phyloP scores from a whole-genome alignment of 2,329 filamentous ascomycete species.

The Aspergillus nomiae region DNA sequence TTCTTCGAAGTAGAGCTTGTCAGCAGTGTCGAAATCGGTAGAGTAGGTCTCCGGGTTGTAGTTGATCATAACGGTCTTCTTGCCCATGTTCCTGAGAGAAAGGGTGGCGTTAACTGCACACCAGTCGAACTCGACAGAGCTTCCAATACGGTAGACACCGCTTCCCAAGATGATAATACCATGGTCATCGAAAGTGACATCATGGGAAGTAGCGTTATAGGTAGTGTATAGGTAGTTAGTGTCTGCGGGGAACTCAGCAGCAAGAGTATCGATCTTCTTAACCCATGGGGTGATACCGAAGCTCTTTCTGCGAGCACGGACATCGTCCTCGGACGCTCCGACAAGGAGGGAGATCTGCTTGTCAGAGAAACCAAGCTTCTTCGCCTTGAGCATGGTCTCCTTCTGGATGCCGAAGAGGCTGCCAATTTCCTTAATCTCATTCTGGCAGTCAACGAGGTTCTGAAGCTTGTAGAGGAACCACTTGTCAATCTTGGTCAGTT shows the following conservation, averaged over 20 bases:
- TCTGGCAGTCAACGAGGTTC: conserved; percentile 91
- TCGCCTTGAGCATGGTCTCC: conserved; percentile 84
- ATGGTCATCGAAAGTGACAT: conserved; percentile 91
- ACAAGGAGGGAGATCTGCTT: conserved; percentile 89
- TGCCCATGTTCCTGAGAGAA: conserved; percentile 79
- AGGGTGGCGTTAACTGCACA: conserved; percentile 89
- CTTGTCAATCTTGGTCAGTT: conserved; percentile 97
- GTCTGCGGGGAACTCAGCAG: conserved; percentile 91
- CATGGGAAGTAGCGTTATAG: conserved; percentile 93
- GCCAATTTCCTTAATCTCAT: conserved; percentile 80
- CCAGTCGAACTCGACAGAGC: conserved; percentile 98
- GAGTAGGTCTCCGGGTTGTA: conserved; percentile 78
- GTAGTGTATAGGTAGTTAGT: conserved; percentile 98
- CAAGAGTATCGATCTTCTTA: conserved; percentile 97
- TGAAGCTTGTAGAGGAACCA: conserved; percentile 99
- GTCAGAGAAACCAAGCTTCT: conserved; percentile 98
- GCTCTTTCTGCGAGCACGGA: conserved; percentile 78
- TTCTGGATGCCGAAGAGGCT: conserved; percentile 82
- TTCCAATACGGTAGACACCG: conserved; percentile 96
- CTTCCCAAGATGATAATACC: conserved; percentile 87
- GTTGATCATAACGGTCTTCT: conserved; percentile 99
- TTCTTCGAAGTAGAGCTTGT: conserved; percentile 96
- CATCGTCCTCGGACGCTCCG: conserved; percentile 83
- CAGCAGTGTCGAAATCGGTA: conserved; percentile 87
- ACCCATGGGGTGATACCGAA: conserved; percentile 94